Conservation (phyloP, 306 rosid genomes). For the Lablab purpureus region DNA sequence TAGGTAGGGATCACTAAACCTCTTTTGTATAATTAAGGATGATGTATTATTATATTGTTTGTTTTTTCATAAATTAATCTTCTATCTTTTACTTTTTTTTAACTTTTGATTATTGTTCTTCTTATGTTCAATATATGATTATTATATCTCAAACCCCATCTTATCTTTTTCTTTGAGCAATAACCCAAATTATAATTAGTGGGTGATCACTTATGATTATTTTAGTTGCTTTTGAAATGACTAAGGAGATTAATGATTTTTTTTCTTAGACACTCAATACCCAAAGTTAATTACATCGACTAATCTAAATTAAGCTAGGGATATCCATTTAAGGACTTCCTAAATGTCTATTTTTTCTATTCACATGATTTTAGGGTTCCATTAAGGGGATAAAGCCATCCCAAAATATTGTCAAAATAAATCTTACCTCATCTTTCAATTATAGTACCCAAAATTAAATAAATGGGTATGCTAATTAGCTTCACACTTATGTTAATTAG, state of each 20-base stretch:
- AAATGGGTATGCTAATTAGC: background rate
- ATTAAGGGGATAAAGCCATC: background rate
- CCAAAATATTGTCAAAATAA: background rate
- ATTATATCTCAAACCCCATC: conserved; percentile 22
- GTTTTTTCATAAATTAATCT: background rate
- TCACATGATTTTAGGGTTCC: conserved; percentile 1
- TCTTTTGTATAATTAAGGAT: conserved; percentile 33
- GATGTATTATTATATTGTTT: conserved; percentile 18
- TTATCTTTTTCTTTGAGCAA: background rate
- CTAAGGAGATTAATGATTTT: background rate
- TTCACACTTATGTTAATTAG: background rate
- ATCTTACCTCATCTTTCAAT: conserved; percentile 9
- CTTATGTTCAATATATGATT: background rate
- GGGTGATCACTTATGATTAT: background rate
- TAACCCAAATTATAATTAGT: background rate
- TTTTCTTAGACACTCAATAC: background rate
- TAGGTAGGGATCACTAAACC: conserved; percentile 45
- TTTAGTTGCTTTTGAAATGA: conserved; percentile 11
- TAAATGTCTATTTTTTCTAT: background rate
- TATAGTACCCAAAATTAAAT: background rate
- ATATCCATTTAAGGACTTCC: background rate
- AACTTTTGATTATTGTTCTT: conserved; percentile 12
- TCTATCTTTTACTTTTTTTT: conserved; percentile 4
- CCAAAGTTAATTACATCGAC: background rate
- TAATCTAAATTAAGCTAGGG: background rate